Evolutionary conservation across 495 filamentous ascomycete genomes (phyloP), one percentile per base, ranked within the genome.

Genomic region (Penicillium fimorum): DNA sequence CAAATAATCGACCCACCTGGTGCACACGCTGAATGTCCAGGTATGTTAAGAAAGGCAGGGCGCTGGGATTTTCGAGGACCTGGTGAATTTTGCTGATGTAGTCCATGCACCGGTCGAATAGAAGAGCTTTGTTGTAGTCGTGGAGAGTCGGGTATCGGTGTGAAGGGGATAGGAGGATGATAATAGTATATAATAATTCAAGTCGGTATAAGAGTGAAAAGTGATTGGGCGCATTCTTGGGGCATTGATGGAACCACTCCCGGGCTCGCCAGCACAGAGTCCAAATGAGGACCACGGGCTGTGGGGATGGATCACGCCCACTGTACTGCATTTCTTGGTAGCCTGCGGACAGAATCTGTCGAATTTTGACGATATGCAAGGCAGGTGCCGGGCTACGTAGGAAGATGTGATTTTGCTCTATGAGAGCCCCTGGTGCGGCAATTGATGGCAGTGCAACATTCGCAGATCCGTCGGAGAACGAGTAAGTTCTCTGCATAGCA

Each of bases 381-480:
- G 76, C 76, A 58, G 77, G 66, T 47, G 71, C 71, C 75, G 68
- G 77, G 68, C 59, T 82, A 73, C 67, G 79, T 61, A 62, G 76
- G 69, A 71, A 83, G 62, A 71, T 75, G 67, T 76, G 33, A 58
- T 67, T 70, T 62, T 73, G 44, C 52, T 76, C 63, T 56, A 64
- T 41, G 66, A 66, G 38, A 51, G 66, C 20, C 59, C 68, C 57
- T 9, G 70, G 64, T 9, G 66, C 60, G 33, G 65, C 56, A 11
- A 53, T 58, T 17, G 71, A 68, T 10, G 82, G 82, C 58, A 88
- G 74, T 10, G 73, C 79, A 37, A 95, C 90, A 58, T 86, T 84
- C 2, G 86, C 80, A n/a, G 91, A 88, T 38, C 89, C 89, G 67
- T 97, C 93, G 1, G 89, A 91, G 66, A 97, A 94, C 5, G 93